phyloP scores from a whole-genome alignment of 441 rosid species.

The Cnidoscolus chayamansa region DNA sequence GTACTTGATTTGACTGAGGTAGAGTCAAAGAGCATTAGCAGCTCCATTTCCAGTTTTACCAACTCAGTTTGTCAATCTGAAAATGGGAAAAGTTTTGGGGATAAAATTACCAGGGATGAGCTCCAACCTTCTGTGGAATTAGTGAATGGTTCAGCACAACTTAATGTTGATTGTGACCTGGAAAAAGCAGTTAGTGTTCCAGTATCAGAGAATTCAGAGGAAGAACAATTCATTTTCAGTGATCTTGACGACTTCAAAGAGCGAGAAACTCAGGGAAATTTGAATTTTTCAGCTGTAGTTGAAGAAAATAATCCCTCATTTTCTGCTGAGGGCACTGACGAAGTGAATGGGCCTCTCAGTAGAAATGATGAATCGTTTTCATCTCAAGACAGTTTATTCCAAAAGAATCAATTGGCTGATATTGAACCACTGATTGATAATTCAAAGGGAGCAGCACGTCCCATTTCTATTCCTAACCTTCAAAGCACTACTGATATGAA shows the following conservation, averaged over 20 bases:
- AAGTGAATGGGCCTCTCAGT: slow-evolving; percentile 22
- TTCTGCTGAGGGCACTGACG: slow-evolving; percentile 25
- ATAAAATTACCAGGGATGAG: slow-evolving; percentile 24
- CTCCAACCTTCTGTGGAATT: slow-evolving; percentile 29
- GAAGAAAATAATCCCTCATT: slow-evolving; percentile 26
- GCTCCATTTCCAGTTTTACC: slow-evolving; percentile 22
- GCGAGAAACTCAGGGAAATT: slow-evolving; percentile 25
- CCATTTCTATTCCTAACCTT: slow-evolving; percentile 48
- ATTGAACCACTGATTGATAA: slow-evolving; percentile 29
- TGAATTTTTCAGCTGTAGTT: slow-evolving; percentile 28
- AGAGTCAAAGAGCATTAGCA: slow-evolving; percentile 21
- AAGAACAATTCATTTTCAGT: slow-evolving; percentile 70
- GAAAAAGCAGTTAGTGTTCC: slow-evolving; percentile 30
- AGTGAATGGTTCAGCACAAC: slow-evolving; percentile 29
- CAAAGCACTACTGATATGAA: slow-evolving; percentile 30
- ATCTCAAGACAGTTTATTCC: slow-evolving; percentile 25
- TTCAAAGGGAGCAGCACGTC: slow-evolving; percentile 38
- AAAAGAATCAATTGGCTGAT: slow-evolving; percentile 28
- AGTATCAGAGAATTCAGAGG: slow-evolving; percentile 53
- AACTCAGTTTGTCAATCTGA: slow-evolving; percentile 30
- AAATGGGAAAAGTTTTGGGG: slow-evolving; percentile 21
- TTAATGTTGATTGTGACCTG: slow-evolving; percentile 27
- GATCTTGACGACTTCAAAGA: slow-evolving; percentile 52
- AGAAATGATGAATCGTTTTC: slow-evolving; percentile 26
- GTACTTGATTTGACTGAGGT: slow-evolving; percentile 28